Percentiles rank a stretch among this genome's conserved stretches.
These are phyloP conservation scores for Spergularia azorica DNA, from an alignment of 179 eudicot genomes.

Conservation along the genomic window DNA sequence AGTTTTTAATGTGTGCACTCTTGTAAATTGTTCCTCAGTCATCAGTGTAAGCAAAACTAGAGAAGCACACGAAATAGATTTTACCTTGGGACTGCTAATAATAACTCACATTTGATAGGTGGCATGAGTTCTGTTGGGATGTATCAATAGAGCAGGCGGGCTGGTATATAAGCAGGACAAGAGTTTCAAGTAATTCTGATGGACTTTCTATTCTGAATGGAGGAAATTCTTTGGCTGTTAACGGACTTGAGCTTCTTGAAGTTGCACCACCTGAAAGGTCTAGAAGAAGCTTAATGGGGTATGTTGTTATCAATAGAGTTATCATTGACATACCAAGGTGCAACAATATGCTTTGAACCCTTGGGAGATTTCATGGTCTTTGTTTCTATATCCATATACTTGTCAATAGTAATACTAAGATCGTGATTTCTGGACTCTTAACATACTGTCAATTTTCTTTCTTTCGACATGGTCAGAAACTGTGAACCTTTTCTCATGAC, in stretches of 20 bases:
- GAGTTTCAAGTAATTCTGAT: constrained; percentile 19
- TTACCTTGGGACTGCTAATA: neutral
- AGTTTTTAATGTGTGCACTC: constrained; percentile 27
- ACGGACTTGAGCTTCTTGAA: constrained; percentile 35
- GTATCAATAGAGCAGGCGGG: constrained; percentile 79
- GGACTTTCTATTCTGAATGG: constrained; percentile 25
- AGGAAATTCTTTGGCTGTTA: constrained; percentile 27
- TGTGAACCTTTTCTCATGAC: constrained; percentile 68
- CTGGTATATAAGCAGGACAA: constrained; percentile 49
- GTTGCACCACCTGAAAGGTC: constrained; percentile 31
- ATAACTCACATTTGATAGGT: constrained; percentile 38
- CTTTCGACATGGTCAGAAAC: constrained; percentile 29
- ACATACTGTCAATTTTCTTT: neutral
- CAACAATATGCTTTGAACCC: too few relatives aligned
- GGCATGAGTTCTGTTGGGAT: constrained; percentile 86
- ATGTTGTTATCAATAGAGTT: neutral
- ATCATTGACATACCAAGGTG: neutral
- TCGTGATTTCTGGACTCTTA: constrained; percentile 1
- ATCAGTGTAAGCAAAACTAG: constrained; percentile 10
- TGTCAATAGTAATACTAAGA: too few relatives aligned
- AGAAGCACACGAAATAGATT: neutral
- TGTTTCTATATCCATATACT: neutral
- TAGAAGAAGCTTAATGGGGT: constrained; percentile 37
- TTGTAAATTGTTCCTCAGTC: neutral
- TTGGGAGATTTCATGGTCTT: neutral